Conservation (phyloP, 495 filamentous ascomycete genomes). For the Neurospora sublineolata region DNA sequence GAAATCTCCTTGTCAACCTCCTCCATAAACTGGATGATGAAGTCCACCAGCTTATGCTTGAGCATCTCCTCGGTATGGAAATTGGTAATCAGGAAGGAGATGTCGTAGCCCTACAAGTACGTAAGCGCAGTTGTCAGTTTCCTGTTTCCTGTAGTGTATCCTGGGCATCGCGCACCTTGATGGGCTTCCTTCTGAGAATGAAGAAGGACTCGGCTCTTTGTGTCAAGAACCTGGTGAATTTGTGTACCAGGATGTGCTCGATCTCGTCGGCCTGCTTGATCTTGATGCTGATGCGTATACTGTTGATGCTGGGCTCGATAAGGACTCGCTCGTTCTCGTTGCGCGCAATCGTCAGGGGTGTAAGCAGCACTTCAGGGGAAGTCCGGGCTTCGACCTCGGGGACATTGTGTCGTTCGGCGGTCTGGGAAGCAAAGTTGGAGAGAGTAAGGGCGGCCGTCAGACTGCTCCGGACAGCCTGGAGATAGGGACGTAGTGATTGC, state of each 20-base stretch:
- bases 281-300: slow-evolving; percentile 81
- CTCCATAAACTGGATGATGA: slow-evolving; percentile 98
- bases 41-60: slow-evolving; percentile 97
- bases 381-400: slow-evolving; percentile 90
- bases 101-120: slow-evolving; percentile 77
- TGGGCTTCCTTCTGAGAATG: slow-evolving; percentile 84
- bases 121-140: slow-evolving; percentile 1
- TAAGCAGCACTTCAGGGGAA: slow-evolving; percentile 90
- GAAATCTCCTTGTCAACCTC: slow-evolving; percentile 99
- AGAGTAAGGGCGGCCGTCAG: slow-evolving; percentile 89
- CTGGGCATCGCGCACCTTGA: slow-evolving; percentile 51
- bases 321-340: slow-evolving; percentile 93
- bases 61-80: slow-evolving; percentile 96
- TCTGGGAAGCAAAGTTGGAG: slow-evolving; percentile 95
- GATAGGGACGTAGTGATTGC: slow-evolving; percentile 95
- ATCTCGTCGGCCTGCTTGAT: slow-evolving; percentile 99
- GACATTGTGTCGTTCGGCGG: slow-evolving; percentile 91
- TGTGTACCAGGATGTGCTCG: slow-evolving; percentile 92
- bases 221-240: slow-evolving; percentile 91
- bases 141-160: not conserved
- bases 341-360: slow-evolving; percentile 72
- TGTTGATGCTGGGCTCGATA: slow-evolving; percentile 93
- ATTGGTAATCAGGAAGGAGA: slow-evolving; percentile 97
- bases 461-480: slow-evolving; percentile 89
- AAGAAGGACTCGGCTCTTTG: slow-evolving; percentile 97